A percentile compares a stretch with the other conserved stretches of the same genome.
These are phyloP conservation scores for Beauveria medogensis DNA, from an alignment of 2,329 filamentous ascomycete genomes.

Conservation along the genomic window DNA sequence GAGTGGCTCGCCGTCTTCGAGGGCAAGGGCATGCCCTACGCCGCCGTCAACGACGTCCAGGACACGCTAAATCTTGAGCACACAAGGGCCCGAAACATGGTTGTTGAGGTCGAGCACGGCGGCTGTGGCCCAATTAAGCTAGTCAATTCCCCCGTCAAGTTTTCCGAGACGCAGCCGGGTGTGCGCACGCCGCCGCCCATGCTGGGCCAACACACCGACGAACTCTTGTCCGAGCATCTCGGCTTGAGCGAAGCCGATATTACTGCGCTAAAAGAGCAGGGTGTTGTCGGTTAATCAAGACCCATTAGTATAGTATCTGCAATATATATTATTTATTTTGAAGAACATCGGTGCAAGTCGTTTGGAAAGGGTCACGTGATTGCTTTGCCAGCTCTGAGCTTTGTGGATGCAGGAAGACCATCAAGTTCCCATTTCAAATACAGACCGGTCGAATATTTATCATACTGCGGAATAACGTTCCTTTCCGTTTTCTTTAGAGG, in stretches of 20 bases:
- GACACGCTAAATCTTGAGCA: constrained; percentile 77
- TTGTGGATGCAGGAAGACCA: neutral
- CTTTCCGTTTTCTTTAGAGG: neutral
- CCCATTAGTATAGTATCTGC: neutral
- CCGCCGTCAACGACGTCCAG: constrained; percentile 89
- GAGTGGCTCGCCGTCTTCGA: constrained; percentile 85
- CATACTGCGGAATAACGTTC: neutral
- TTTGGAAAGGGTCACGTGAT: neutral
- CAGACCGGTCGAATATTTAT: neutral
- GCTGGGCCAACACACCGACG: constrained; percentile 78
- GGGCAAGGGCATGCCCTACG: constrained; percentile 85
- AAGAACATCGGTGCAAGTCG: neutral
- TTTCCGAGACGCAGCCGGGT: constrained; percentile 70
- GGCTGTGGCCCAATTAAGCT: constrained; percentile 79
- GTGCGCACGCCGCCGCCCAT: constrained; percentile 74
- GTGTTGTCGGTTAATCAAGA: constrained; percentile 48
- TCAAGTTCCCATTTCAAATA: neutral
- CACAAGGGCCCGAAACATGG: constrained; percentile 79
- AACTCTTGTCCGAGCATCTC: constrained; percentile 59
- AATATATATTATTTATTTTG: neutral
- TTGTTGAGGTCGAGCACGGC: constrained; percentile 76
- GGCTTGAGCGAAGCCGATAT: constrained; percentile 54
- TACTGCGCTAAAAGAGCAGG: constrained; percentile 51
- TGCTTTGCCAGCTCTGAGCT: neutral
- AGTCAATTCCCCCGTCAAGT: constrained; percentile 92